phyloP scores from a whole-genome alignment of 2,329 filamentous ascomycete species.

The Neobulgaria alba region DNA sequence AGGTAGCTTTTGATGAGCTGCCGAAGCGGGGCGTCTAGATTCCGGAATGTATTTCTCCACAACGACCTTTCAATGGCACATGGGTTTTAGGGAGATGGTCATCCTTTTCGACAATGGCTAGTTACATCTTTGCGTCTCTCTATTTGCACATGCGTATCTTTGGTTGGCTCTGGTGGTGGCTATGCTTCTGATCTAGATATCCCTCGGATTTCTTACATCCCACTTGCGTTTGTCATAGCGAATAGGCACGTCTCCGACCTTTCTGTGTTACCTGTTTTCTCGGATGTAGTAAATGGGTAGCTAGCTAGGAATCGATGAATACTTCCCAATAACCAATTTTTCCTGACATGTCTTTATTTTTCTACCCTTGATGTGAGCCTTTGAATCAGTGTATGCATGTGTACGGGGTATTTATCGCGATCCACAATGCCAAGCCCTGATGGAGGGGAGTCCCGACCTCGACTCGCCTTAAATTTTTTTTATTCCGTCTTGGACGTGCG shows the following conservation, averaged over 20 bases:
- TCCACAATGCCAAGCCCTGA: too few relatives aligned
- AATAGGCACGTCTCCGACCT: constrained; percentile 10
- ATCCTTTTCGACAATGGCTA: constrained; percentile 17
- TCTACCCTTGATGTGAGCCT: too few relatives aligned
- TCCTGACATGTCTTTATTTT: too few relatives aligned
- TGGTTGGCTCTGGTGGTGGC: constrained; percentile 19
- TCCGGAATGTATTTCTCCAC: constrained; percentile 24
- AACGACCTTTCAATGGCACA: constrained; percentile 25
- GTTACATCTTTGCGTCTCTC: constrained; percentile 18
- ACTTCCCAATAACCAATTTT: constrained; percentile 17
- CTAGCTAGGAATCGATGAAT: constrained; percentile 18
- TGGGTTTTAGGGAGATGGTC: constrained; percentile 17
- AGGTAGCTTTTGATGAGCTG: constrained; percentile 20
- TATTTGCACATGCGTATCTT: constrained; percentile 17
- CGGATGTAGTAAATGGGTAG: constrained; percentile 13
- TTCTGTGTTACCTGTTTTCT: constrained; percentile 10
- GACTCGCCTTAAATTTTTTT: too few relatives aligned
- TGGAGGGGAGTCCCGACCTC: too few relatives aligned
- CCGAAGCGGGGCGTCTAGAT: constrained; percentile 26
- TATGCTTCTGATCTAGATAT: constrained; percentile 27
- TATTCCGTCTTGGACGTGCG: too few relatives aligned
- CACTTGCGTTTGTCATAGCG: constrained; percentile 26
- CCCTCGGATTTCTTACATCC: constrained; percentile 23
- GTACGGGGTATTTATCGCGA: too few relatives aligned
- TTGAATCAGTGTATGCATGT: too few relatives aligned